Evolutionary conservation across 2,329 filamentous ascomycete genomes (phyloP), one percentile per base, ranked within the genome.

Genomic region (Periconia macrospinosa): DNA sequence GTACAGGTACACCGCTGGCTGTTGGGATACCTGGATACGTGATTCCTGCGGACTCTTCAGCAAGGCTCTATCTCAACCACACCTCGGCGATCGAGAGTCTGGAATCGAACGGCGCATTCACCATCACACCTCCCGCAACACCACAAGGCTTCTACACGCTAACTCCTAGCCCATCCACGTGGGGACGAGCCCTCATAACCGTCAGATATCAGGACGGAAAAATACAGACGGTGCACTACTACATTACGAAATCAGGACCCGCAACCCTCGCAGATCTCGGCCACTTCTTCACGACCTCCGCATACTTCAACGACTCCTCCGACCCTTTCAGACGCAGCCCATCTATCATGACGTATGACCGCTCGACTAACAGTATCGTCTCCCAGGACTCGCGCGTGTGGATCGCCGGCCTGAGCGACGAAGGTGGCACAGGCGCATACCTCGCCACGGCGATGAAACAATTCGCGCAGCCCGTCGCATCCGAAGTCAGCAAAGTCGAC

Each of bases 371-470:
- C 17, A 58, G 60, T 8, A 66, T 69, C n/a, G 74, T 77, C 10
- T 54, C 79, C 70, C 63, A 83, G 77, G 67, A 76, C 58, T 52
- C 73, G 1, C 76, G 84, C 1, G 82, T 78, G 7, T 86, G 83
- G 83, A 79, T 86, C 5, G 78, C 83, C 0, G 84, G 84, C 0
- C 73, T 86, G 0, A 85, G 82, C 51, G 83, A 86, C 52, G 84
- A 86, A 68, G 83, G 76, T 0, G 84, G 84, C 1, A 80, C 81
- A 0, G 83, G 83, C 1, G 79, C 82, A 0, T 85, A 79, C 55
- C 75, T 85, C 0, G 81, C 83, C 0, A 79, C 81, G 0, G 71
- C 78, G 1, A 78, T 83, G 70, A 86, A 86, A 67, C 80, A 84
- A 53, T 75, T 76, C 1, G 65, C 78, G 7, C 80, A 81, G 33